phyloP scores from a whole-genome alignment of 306 rosid species.

The Prunus mira region DNA sequence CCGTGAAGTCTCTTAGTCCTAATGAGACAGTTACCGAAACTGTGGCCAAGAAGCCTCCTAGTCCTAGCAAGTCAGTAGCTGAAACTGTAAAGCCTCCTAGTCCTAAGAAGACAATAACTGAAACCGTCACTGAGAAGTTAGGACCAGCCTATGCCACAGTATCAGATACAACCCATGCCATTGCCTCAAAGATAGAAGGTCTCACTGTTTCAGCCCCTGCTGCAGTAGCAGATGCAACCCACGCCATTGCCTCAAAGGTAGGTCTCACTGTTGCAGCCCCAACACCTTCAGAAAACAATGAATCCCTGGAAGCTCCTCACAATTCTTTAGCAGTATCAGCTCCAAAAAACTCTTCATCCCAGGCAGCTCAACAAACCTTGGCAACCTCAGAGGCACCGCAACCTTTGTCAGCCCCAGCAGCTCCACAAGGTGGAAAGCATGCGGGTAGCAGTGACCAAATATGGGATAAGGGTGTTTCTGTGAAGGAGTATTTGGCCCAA shows the following conservation, averaged over 20 bases:
- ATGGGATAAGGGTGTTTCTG: constrained; percentile 76
- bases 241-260: constrained; percentile 42
- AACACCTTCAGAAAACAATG: constrained; percentile 21
- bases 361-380: constrained; percentile 17
- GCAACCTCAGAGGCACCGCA: constrained; percentile 21
- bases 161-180: constrained; percentile 37
- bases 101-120: constrained; percentile 24
- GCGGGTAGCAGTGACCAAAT: constrained; percentile 26
- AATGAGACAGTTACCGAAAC: constrained; percentile 22
- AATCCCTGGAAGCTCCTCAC: constrained; percentile 18
- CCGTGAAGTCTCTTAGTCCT: constrained; percentile 11
- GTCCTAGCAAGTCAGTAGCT: constrained; percentile 23
- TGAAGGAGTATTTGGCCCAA: constrained; percentile 70
- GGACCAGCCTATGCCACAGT: constrained; percentile 40
- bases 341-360: neutral
- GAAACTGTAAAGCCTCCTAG: constrained; percentile 14
- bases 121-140: constrained; percentile 35
- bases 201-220: constrained; percentile 26
- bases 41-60: neutral
- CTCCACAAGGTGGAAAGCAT: constrained; percentile 12
- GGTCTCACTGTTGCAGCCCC: constrained; percentile 31
- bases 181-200: constrained; percentile 51
- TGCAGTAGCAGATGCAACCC: constrained; percentile 35
- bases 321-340: neutral
- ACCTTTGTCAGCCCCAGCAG: constrained; percentile 23